Base-by-base conservation (phyloP, 441 rosid genomes). In the Kokia cookei region DNA sequence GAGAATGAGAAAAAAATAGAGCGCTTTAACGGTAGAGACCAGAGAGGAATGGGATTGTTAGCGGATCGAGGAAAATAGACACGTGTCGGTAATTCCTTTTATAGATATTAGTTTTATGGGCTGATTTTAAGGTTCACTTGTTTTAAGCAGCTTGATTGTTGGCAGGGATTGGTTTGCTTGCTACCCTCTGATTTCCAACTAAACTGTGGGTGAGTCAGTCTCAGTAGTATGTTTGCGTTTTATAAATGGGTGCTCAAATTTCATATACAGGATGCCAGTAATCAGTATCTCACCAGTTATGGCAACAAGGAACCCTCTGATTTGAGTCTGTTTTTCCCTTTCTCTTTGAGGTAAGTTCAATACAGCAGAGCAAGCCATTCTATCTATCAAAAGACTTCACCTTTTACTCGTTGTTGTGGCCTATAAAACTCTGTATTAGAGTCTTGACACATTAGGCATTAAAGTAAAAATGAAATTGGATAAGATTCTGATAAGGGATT, bases 21-120 rank as follows among this genome's bases (percentile, higher is more conserved):
- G 63, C 43, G 5, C 64, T 55, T 72, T 10, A 62, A 72, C 77
- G 55, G 68, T 58, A 54, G 27, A 70, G 47, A 32, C 37, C 57
- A 37, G 63, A 42, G 37, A 40, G 71, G 69, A 60, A 78, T 65
- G 51, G 80, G 77, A 78, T 69, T 76, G 75, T 65, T 77, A 57
- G 74, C 48, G 78, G 79, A 80, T 51, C 37, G 67, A 67, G 72
- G 70, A 62, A 65, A 19, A 9, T n/a, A 71, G 82, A 78, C 86
- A 80, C 83, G 84, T 83, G 85, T 73, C 78, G 11, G 79, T 71
- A 43, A 40, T 3, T 63, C 58, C 29, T 32, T 76, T 42, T 75
- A 72, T 45, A 48, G 29, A 6, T 3, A 35, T 42, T 74, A 32
- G 50, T 55, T 54, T 68, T 50, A 4, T 50, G 2, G 71, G 65